Percentiles rank a stretch among this genome's conserved stretches.
These are phyloP conservation scores for Curvularia eragrostidis DNA, from an alignment of 2,329 filamentous ascomycete species.

Conservation along the genomic window DNA sequence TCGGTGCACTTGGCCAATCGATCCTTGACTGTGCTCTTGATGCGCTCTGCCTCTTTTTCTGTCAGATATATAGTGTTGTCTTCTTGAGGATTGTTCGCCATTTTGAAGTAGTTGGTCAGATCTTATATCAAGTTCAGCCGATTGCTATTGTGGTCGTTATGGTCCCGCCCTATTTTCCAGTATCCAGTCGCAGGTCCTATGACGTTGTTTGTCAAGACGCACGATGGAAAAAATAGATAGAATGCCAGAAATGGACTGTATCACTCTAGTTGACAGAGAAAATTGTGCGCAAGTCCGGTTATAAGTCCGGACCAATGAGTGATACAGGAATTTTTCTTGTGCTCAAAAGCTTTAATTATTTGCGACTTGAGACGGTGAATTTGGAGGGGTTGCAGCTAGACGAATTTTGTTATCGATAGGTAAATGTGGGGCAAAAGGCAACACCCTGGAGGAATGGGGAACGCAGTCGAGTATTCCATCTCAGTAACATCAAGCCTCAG, in stretches of 20 bases:
- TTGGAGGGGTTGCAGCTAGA: slow-evolving; percentile 17
- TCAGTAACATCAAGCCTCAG: neutral
- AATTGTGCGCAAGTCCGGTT: too few species aligned
- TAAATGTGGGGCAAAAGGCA: slow-evolving; percentile 21
- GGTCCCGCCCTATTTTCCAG: neutral
- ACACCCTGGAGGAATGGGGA: slow-evolving; percentile 4
- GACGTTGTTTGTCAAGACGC: neutral
- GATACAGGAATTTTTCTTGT: neutral
- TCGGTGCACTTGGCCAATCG: slow-evolving; percentile 28
- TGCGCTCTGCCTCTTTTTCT: slow-evolving; percentile 37
- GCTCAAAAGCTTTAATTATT: neutral
- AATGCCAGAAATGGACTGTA: neutral
- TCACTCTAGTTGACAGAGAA: neutral
- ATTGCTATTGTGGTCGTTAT: neutral
- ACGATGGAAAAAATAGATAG: neutral
- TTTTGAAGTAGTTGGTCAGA: neutral
- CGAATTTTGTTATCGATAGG: slow-evolving; percentile 31
- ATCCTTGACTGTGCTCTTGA: slow-evolving; percentile 31
- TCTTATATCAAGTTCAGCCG: neutral
- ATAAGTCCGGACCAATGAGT: too few species aligned
- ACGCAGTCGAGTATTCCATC: neutral
- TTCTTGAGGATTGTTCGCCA: slow-evolving; percentile 18
- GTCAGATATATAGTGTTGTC: slow-evolving; percentile 38
- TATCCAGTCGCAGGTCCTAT: neutral
- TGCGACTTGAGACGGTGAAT: neutral